Base-by-base conservation (phyloP, 305 asterid species). In the Solanum hybrid region DNA sequence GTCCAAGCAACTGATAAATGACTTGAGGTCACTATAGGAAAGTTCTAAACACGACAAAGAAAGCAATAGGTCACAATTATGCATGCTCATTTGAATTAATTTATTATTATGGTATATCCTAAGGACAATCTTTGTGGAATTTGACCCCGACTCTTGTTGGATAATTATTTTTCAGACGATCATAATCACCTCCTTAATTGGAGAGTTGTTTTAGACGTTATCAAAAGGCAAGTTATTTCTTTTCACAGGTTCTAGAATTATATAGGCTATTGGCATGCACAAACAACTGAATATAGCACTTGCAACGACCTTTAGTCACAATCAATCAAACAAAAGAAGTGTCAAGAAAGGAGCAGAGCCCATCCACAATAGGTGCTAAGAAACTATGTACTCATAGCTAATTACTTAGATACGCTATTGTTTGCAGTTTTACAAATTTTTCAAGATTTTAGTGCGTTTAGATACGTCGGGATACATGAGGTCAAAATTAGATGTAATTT, bases 301-400 rank as follows among this genome's bases (percentile, higher is more conserved):
- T 87, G 92, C 96, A 81, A 78, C 79, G 31, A 80, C 86, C 73
- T 93, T 91, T 36, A 94, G 95, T 89, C 98, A 96, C 4, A 92
- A 94, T 34, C 94, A 93, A 89, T 94, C 97, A 15, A 92, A 93
- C 73, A 96, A 97, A 90, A 91, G 98, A 91, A 92, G 94, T 78
- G 96, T 94, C 64, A 92, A 92, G 40, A 91, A 98, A 89, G 98
- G 98, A 88, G 92, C 97, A 1, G 97, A 96, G 86, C 98, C 98
- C 15, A 96, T 97, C 91, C 98, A 96, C 89, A 96, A 97, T 95
- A 94, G 92, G 90, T 92, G 95, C 90, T 95, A 92, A 93, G 75
- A 71, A 36, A 35, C 69, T 56, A 17, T 56, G 24, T 19, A 56
- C 24, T 19, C 10, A 56, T 56, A 56, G 24, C 24, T 56, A 56